Percentiles rank a stretch among this genome's conserved stretches.
Evolutionary conservation across 768 basidiomycete genomes (phyloP).

Genomic region (Cystobasidium tubakii): DNA sequence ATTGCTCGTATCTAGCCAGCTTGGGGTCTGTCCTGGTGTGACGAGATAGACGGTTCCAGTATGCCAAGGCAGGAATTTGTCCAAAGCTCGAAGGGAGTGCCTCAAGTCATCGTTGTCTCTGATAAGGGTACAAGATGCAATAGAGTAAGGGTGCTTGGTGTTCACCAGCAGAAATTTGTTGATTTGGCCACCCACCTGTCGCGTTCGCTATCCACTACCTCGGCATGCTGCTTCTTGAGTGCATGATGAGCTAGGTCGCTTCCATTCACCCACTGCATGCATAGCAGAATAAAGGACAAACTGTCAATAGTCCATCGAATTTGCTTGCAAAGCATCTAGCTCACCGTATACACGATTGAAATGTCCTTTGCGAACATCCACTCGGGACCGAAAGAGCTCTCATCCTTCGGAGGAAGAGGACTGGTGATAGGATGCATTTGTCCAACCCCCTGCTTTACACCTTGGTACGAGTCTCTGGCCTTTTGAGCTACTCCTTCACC

Average conservation of each 20-base stretch:
- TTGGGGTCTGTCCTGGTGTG: slow-evolving; percentile 7
- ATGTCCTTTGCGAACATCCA: slow-evolving; percentile 1
- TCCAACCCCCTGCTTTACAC: neutral
- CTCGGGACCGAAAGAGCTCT: neutral
- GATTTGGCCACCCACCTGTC: slow-evolving; percentile 26
- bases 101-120: slow-evolving; percentile 29
- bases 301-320: neutral
- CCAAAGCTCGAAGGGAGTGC: neutral
- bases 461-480: neutral
- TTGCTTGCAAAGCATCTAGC: neutral
- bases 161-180: too few relatives aligned
- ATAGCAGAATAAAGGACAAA: neutral
- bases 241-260: neutral
- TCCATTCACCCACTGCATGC: slow-evolving; percentile 10
- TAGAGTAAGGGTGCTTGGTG: too few relatives aligned
- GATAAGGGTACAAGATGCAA: neutral
- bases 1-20: slow-evolving; percentile 9
- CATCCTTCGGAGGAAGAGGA: neutral
- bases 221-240: neutral
- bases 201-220: neutral
- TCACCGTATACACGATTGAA: slow-evolving; percentile 25
- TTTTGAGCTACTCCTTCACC: neutral
- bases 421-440: neutral
- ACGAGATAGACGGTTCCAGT: slow-evolving; percentile 30
- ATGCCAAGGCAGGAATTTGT: slow-evolving; percentile 13